These are phyloP conservation scores for Yamadazyma blattariae DNA, from an alignment of 1,139 yeast genomes.

Conservation along the genomic window DNA sequence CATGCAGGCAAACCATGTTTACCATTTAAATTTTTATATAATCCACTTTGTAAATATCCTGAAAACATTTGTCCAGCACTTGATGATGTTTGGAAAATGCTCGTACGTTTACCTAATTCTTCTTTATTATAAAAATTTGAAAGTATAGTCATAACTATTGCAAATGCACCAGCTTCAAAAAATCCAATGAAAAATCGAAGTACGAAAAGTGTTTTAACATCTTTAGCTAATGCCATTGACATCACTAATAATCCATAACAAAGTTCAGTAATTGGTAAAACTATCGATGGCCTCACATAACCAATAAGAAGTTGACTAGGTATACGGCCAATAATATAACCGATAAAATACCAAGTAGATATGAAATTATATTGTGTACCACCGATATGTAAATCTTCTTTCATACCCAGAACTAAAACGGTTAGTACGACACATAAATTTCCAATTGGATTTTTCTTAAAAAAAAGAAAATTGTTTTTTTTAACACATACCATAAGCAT, in stretches of 20 bases:
- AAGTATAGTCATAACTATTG: constrained; percentile 23
- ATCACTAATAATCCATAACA: constrained; percentile 58
- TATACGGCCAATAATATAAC: constrained; percentile 57
- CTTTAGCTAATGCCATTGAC: constrained; percentile 43
- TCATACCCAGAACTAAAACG: constrained; percentile 66
- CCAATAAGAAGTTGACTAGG: constrained; percentile 57
- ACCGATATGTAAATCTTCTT: constrained; percentile 48
- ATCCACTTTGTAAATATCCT: constrained; percentile 36
- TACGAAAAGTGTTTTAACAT: constrained; percentile 48
- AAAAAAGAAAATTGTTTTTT: too few relatives aligned
- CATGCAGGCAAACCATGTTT: constrained; percentile 28
- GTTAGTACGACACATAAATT: too few relatives aligned
- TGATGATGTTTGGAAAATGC: constrained; percentile 39
- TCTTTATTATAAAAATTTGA: too few relatives aligned
- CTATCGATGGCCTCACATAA: constrained; percentile 51
- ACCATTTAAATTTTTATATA: constrained; percentile 27
- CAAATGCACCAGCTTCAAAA: constrained; percentile 54
- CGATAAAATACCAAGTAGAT: constrained; percentile 54
- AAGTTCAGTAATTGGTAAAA: constrained; percentile 52
- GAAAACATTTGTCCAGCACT: constrained; percentile 28
- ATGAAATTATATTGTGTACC: constrained; percentile 53
- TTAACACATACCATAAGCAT: too few relatives aligned
- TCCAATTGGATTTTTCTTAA: too few relatives aligned
- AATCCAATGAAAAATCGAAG: constrained; percentile 57
- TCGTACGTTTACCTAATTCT: too few relatives aligned